Base-by-base conservation (phyloP, 257 asterid genomes). In the Petrea volubilis region DNA sequence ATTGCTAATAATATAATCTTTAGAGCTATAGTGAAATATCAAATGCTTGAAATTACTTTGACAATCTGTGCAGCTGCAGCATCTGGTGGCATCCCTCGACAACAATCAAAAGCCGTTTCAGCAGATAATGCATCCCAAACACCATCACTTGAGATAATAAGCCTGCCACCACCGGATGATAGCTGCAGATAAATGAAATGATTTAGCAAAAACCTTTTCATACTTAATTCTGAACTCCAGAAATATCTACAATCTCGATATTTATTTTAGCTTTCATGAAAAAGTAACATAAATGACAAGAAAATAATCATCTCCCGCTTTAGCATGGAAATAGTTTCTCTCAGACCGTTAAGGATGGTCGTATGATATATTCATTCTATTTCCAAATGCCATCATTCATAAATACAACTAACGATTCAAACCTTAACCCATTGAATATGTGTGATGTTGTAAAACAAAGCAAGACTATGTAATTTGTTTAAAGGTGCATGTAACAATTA, bases 101-200 rank as follows among this genome's bases (percentile, higher is more conserved):
- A 88, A 70, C 99, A 88, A 23, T 92, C 98, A 25, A 88, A 73
- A 73, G 97, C 99, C 33, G 75, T 50, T 86, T 95, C 99, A 31
- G 99, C 88, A 59, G 98, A 77, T 75, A 95, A 7, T 53, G 99
- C 92, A 50, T 95, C 99, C 99, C 99, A 95, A 79, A 95, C 99
- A 65, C 99, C 99, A 29, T 95, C 99, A 53, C 99, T 95, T 44
- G 98, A 86, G 83, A 95, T 81, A 36, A 95, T 78, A 56, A 95
- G 89, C 81, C 98, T 87, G 55, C 99, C 99, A 72, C 99, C 99
- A 15, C 87, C 84, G 17, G 97, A 74, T 49, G 99, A 78, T 52
- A 95, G 82, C 99, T 95, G 97, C 85, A 81, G 60, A 77, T 50
- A 63, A 18, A 63, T 27, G 17, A 60, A 71, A 67, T 29, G 29